phyloP scores from a whole-genome alignment of 139 green algal species.

The Chlorella sorokiniana region DNA sequence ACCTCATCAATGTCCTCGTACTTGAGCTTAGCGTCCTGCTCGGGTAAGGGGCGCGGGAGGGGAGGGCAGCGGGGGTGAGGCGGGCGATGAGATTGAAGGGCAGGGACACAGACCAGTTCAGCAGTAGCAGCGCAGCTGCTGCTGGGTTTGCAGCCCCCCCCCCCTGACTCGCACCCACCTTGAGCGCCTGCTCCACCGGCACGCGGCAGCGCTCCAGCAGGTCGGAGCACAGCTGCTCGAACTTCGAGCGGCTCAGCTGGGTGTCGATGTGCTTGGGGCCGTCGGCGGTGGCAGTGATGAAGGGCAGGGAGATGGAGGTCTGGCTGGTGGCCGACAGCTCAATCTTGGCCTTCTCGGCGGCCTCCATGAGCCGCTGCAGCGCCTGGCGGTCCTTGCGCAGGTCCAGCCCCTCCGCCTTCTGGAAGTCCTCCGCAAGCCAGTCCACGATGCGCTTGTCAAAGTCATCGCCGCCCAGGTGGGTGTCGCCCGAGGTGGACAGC shows the following conservation, averaged over 20 bases:
- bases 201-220: constrained; percentile 87
- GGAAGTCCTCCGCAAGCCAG: constrained; percentile 94
- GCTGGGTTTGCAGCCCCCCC: too few relatives aligned
- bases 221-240: constrained; percentile 96
- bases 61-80: too few relatives aligned
- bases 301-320: constrained; percentile 96
- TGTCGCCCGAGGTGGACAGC: constrained; percentile 96
- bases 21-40: constrained; percentile 89
- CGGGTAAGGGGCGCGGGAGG: neutral
- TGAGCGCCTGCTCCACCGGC: constrained; percentile 92
- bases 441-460: constrained; percentile 99
- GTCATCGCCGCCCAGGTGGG: constrained; percentile 98
- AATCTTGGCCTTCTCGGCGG: constrained; percentile 99
- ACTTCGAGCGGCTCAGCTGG: constrained; percentile 82
- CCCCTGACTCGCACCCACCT: constrained; percentile 36
- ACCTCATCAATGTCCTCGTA: constrained; percentile 92
- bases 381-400: constrained; percentile 95
- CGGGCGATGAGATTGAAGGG: neutral
- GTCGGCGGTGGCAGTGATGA: constrained; percentile 99
- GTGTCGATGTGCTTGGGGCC: constrained; percentile 99
- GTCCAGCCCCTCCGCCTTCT: constrained; percentile 91
- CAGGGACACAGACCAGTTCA: too few relatives aligned
- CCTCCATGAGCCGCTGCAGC: constrained; percentile 93
- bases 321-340: constrained; percentile 86
- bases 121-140: too few relatives aligned